phyloP scores from a whole-genome alignment of 2,329 filamentous ascomycete genomes.

The Alternaria brassicae region DNA sequence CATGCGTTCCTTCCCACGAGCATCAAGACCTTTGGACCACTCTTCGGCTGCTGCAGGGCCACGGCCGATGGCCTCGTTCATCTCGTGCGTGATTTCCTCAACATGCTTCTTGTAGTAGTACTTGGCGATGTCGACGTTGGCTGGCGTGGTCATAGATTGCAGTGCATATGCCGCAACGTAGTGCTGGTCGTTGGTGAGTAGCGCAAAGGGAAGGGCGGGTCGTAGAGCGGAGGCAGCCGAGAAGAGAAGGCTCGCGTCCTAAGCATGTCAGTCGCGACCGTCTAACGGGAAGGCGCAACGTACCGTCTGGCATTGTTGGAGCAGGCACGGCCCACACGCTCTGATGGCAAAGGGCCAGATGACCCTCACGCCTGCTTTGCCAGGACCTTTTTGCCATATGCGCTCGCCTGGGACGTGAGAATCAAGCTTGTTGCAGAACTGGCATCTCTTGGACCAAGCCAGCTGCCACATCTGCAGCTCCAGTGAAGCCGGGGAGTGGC shows the following conservation, averaged over 20 bases:
- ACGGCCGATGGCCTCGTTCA: slow-evolving; percentile 68
- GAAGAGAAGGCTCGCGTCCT: slow-evolving; percentile 75
- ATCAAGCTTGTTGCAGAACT: slow-evolving; percentile 66
- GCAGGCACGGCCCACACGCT: slow-evolving; percentile 71
- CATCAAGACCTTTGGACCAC: slow-evolving; percentile 78
- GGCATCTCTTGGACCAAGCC: slow-evolving; percentile 67
- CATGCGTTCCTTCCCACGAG: slow-evolving; percentile 66
- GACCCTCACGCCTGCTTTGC: slow-evolving; percentile 64
- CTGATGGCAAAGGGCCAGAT: slow-evolving; percentile 76
- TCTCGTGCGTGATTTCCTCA: slow-evolving; percentile 67
- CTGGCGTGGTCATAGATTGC: slow-evolving; percentile 59
- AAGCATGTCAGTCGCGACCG: slow-evolving; percentile 29
- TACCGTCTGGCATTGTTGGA: slow-evolving; percentile 70
- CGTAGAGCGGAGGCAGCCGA: slow-evolving; percentile 68
- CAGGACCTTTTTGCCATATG: slow-evolving; percentile 68
- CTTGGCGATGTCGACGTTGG: slow-evolving; percentile 65
- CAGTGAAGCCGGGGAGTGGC: slow-evolving; percentile 69
- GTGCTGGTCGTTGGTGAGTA: slow-evolving; percentile 68
- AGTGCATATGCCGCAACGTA: slow-evolving; percentile 65
- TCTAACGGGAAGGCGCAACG: slow-evolving; percentile 21
- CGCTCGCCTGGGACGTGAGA: slow-evolving; percentile 40
- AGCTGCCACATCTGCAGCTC: slow-evolving; percentile 82
- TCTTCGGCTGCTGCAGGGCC: slow-evolving; percentile 74
- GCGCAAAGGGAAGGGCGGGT: slow-evolving; percentile 72
- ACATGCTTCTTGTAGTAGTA: slow-evolving; percentile 70